Base-by-base conservation (phyloP, 2,329 filamentous ascomycete genomes). In the Ascochyta rabiei region DNA sequence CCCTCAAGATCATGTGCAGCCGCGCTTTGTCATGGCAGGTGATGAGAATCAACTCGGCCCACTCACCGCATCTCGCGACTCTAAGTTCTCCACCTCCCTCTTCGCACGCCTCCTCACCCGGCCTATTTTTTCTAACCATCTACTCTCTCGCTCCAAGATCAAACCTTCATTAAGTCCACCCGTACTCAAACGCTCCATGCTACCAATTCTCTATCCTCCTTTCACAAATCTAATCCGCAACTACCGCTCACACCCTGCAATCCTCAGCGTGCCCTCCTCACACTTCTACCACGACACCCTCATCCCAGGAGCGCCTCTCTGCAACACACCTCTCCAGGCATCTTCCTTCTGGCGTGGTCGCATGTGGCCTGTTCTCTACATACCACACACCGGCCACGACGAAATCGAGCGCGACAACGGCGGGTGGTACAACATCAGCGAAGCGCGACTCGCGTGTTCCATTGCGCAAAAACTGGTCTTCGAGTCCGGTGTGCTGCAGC, bases 211-310 rank as follows among this genome's bases (percentile, higher is more conserved):
- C 24, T 72, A 73, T 23, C 75, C 78, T n/a, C 70, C 78, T 1
- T 80, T 80, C 58, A 67, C 73, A 30, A 77, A 80, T 44, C 67
- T 80, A 1, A 73, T 75, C 15, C 72, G 77, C 24, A 80, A 81
- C 60, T 80, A 80, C 62, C 76, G 79, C 48, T 80, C 77, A 33
- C 78, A 81, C 49, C 74, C 76, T 6, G 71, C 78, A 21, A 80
- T 80, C 49, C 69, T 80, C 23, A 70, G 72, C 13, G 68, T 78
- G 5, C 76, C 78, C 2, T 75, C 69, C 26, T 62, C 69, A 1
- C 65, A 79, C 19, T 80, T 80, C 64, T 80, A 81, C 61, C 63
- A 72, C 57, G 74, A 80, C 57, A 80, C 77, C 0, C 64, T 81
- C 4, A 71, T 79, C 26, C 75, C 77, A 6, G 75, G 78, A 65